Evolutionary conservation across 805 yeast genomes (phyloP).

Genomic region (Saccharomycopsis sp.): DNA sequence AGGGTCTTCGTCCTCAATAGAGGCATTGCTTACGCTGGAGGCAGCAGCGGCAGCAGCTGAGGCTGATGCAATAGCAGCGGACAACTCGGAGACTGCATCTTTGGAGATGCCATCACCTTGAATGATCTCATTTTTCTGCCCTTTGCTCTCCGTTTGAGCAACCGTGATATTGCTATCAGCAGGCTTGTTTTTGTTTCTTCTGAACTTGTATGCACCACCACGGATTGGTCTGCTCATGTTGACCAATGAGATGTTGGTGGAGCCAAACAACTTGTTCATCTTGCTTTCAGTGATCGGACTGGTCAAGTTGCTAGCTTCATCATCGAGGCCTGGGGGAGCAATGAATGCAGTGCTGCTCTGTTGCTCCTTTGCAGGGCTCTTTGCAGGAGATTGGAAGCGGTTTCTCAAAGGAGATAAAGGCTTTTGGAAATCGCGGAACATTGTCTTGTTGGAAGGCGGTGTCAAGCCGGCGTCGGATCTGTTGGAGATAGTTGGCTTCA

Average conservation of each 20-base stretch:
- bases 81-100: not conserved
- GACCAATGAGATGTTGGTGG: constrained; percentile 16
- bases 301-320: not conserved
- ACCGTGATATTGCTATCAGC: not conserved
- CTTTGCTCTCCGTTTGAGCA: not conserved
- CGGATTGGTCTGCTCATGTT: constrained; percentile 20
- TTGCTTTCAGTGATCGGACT: constrained; percentile 19
- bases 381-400: constrained; percentile 2
- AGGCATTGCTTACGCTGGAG: not conserved
- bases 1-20: not conserved
- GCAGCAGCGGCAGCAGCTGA: too few species aligned
- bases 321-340: not conserved
- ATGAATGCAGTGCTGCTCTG: not conserved
- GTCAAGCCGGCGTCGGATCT: not conserved
- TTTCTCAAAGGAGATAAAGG: constrained; percentile 14
- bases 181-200: not conserved
- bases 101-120: not conserved
- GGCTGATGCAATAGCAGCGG: not conserved
- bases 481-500: not conserved
- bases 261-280: constrained; percentile 17
- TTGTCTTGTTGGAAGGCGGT: not conserved
- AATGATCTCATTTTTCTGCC: not conserved
- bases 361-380: not conserved
- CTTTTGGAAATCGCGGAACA: constrained; percentile 9
- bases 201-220: not conserved